phyloP scores from a whole-genome alignment of 164 flowering plant genomes.

The Protea cynaroides region DNA sequence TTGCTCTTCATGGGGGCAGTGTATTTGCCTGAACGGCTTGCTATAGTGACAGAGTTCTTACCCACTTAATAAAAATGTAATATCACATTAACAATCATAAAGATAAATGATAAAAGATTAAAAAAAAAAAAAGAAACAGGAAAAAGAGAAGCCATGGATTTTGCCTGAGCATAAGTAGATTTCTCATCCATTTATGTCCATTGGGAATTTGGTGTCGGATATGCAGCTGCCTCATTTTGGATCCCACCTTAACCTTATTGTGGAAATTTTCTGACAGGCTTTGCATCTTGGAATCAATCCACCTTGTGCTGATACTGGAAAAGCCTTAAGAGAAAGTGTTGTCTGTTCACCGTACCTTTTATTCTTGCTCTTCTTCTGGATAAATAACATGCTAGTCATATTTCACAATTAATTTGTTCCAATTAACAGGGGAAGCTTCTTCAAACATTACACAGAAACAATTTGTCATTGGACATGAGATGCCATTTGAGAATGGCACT shows the following conservation, averaged over 20 bases:
- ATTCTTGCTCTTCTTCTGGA: background rate
- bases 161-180: background rate
- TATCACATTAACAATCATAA: background rate
- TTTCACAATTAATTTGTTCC: slow-evolving; percentile 2
- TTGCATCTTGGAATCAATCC: background rate
- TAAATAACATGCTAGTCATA: background rate
- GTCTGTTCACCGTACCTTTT: background rate
- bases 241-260: background rate
- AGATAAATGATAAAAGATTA: background rate
- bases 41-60: slow-evolving; percentile 71
- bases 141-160: background rate
- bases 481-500: slow-evolving; percentile 79
- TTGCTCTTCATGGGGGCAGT: slow-evolving; percentile 89
- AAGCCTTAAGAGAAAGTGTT: no score
- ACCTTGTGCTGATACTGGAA: no score
- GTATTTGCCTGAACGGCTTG: slow-evolving; percentile 54
- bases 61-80: slow-evolving; percentile 47
- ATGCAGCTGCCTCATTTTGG: background rate
- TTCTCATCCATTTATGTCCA: background rate
- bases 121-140: background rate
- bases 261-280: background rate
- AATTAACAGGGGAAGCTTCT: slow-evolving; percentile 75
- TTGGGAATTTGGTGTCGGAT: background rate
- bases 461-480: slow-evolving; percentile 52
- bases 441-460: slow-evolving; percentile 60